Conservation (phyloP, 208 protist genomes). For the Porcisia deanei region DNA sequence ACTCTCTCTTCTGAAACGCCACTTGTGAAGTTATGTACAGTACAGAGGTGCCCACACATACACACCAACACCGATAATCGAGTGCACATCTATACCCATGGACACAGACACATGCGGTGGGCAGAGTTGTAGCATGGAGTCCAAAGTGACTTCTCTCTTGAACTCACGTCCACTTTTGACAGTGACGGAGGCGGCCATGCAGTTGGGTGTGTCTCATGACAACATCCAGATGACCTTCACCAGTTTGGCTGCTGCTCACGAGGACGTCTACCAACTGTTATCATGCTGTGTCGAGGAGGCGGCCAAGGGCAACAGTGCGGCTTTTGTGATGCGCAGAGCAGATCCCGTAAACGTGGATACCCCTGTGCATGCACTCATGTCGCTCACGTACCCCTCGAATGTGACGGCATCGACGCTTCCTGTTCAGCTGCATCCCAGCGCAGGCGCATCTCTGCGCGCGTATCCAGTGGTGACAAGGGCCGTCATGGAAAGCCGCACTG, state of each 20-base stretch:
- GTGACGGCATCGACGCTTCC: constrained; percentile 5
- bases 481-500: constrained; percentile 16
- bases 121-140: constrained; percentile 14
- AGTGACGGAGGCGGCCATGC: constrained; percentile 16
- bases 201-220: constrained; percentile 1
- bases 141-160: constrained; percentile 16
- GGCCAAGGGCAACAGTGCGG: constrained; percentile 1
- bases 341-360: not conserved
- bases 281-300: constrained; percentile 16
- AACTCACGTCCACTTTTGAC: constrained; percentile 17
- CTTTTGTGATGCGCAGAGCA: constrained; percentile 11
- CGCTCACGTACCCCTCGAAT: constrained; percentile 12
- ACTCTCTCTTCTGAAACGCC: not conserved
- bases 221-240: constrained; percentile 6
- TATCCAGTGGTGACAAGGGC: constrained; percentile 25
- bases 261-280: constrained; percentile 8
- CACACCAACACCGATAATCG: not conserved
- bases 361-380: constrained; percentile 11
- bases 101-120: not conserved
- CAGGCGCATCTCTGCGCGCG: not conserved
- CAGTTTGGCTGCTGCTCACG: constrained; percentile 7
- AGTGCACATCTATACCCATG: not conserved
- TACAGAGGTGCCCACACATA: not conserved
- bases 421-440: constrained; percentile 5
- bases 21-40: not conserved